phyloP scores from a whole-genome alignment of 2,329 filamentous ascomycete genomes.

The Colletotrichum noveboracense region DNA sequence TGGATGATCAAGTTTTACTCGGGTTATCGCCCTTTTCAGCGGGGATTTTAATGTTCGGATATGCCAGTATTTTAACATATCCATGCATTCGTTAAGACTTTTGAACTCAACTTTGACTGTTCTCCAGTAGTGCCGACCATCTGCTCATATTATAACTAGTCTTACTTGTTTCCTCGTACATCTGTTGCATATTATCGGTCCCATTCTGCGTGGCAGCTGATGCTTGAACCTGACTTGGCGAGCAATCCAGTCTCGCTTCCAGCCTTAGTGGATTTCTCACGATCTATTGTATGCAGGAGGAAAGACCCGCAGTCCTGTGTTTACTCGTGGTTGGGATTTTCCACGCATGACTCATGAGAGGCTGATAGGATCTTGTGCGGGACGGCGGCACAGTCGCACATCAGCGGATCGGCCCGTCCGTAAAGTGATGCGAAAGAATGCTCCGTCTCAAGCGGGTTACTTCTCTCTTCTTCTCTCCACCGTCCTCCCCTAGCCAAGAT shows the following conservation, averaged over 20 bases:
- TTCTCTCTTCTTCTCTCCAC: neutral
- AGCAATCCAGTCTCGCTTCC: neutral
- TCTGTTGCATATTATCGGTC: neutral
- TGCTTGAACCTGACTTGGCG: neutral
- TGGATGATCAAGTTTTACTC: neutral
- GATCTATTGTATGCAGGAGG: neutral
- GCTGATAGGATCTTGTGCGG: neutral
- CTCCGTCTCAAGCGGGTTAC: neutral
- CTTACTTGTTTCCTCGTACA: too few relatives aligned
- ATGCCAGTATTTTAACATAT: too few relatives aligned
- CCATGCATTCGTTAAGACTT: too few relatives aligned
- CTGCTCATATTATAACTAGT: too few relatives aligned
- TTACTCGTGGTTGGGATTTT: neutral
- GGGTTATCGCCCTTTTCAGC: neutral
- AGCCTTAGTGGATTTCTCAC: neutral
- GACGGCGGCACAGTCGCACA: neutral
- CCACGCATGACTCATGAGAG: neutral
- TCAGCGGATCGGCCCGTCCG: neutral
- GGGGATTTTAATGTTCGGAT: neutral
- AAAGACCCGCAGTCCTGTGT: neutral
- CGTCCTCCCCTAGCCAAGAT: neutral
- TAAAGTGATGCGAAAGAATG: neutral
- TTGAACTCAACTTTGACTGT: too few relatives aligned
- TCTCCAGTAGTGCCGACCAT: too few relatives aligned
- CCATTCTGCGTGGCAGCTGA: neutral